Evolutionary conservation across 2,329 filamentous ascomycete genomes (phyloP), one percentile per base, ranked within the genome.

Genomic region (Anisogramma anomala): DNA sequence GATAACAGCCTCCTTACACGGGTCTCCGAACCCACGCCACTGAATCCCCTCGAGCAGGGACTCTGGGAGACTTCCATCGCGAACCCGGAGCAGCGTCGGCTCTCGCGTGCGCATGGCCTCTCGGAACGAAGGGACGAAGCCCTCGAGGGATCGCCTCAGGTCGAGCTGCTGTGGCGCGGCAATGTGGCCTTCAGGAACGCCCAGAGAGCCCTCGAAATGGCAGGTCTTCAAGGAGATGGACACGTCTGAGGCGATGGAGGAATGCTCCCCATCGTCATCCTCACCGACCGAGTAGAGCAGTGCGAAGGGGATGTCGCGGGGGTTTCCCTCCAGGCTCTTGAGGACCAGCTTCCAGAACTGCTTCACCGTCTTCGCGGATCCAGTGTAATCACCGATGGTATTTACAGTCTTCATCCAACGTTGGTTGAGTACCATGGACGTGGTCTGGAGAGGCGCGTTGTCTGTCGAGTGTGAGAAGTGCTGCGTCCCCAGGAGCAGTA

Each of bases 1-100:
- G 10, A 79, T 68, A 9, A 79, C 69, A 10, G 77, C 72, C 15
- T 72, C 62, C 3, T 64, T 63, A 37, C 72, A 74, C 3, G 68
- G 59, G 43, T 77, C 68, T 9, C 68, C 69, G 47, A 77, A 75
- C 3, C 74, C 72, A 37, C 70, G 61, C 60, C 66, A 69, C 3
- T 51, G 57, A 27, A 79, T 64, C 3, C 70, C 72, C 25, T 72
- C 63, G 38, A 78, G 61, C 45, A 79, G 58, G 17, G 61, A 57
- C 14, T 62, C 51, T 6, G 75, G 71, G 4, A 79, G 58, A 15
- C 72, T 73, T 3, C 65, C 65, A 41, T 61, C 55, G 9, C 53
- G 40, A 3, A 53, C 54, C 27, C 54, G 50, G 3, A 59, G 39
- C 7, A 57, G 35, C 0, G 56, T 59, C 0, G 60, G 58, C 26